These are phyloP conservation scores for Fusarium camptoceras DNA, from an alignment of 2,329 filamentous ascomycete species.

Conservation along the genomic window DNA sequence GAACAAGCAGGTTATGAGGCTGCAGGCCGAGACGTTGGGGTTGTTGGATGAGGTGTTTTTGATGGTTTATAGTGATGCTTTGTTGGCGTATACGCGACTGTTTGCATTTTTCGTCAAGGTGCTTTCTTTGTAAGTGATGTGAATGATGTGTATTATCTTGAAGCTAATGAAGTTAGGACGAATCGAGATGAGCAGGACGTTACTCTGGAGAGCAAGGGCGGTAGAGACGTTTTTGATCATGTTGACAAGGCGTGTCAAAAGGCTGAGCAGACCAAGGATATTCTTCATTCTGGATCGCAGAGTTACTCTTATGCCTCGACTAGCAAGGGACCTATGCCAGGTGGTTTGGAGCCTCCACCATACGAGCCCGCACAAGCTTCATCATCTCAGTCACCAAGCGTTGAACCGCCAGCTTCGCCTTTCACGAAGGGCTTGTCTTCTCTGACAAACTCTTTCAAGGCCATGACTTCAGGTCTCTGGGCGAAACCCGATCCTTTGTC, in stretches of 20 bases:
- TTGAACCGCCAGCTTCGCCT: conserved; percentile 8
- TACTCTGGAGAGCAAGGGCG: conserved; percentile 31
- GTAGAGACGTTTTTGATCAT: conserved; percentile 37
- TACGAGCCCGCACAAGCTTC: conserved; percentile 38
- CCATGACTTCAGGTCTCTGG: conserved; percentile 49
- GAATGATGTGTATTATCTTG: not conserved
- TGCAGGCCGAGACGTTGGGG: conserved; percentile 44
- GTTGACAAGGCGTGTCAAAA: conserved; percentile 33
- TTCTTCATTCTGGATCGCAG: conserved; percentile 21
- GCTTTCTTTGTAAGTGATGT: conserved; percentile 41
- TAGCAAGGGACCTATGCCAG: conserved; percentile 27
- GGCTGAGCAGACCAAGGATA: conserved; percentile 32
- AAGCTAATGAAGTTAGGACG: conserved; percentile 9
- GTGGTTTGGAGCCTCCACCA: conserved; percentile 40
- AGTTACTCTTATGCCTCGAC: conserved; percentile 20
- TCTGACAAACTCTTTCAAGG: conserved; percentile 52
- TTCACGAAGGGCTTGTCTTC: conserved; percentile 46
- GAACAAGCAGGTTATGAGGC: conserved; percentile 52
- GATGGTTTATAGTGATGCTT: conserved; percentile 38
- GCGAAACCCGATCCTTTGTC: conserved; percentile 54
- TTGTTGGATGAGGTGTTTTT: conserved; percentile 46
- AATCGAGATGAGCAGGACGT: conserved; percentile 44
- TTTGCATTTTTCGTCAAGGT: conserved; percentile 43
- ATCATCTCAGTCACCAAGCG: conserved; percentile 9
- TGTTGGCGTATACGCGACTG: conserved; percentile 43